Evolutionary conservation across 2,329 filamentous ascomycete species (phyloP).

Genomic region (Aspergillus sp.): DNA sequence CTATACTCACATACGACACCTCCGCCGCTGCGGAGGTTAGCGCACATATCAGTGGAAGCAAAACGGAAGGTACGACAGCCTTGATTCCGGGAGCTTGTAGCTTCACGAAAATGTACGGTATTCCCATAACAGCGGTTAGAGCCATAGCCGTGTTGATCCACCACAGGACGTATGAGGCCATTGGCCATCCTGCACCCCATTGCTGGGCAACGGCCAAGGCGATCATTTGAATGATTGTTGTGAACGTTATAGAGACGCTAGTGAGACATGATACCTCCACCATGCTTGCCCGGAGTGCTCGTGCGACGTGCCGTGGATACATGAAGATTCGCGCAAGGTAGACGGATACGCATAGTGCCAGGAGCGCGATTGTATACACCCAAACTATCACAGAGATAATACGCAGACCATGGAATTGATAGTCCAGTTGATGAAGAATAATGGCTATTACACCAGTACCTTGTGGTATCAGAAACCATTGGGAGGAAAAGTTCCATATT

Average conservation of each 20-base stretch:
- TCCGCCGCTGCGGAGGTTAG: conserved; percentile 44
- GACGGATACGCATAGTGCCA: conserved; percentile 29
- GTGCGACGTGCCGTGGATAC: conserved; percentile 34
- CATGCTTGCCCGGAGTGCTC: conserved; percentile 33
- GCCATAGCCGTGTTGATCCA: conserved; percentile 42
- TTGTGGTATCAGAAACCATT: conserved; percentile 44
- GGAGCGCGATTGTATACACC: conserved; percentile 40
- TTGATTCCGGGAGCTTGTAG: conserved; percentile 40
- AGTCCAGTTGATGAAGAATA: conserved; percentile 41
- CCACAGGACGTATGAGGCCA: conserved; percentile 43
- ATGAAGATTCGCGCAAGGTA: conserved; percentile 37
- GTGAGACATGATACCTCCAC: conserved; percentile 42
- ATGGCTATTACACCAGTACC: conserved; percentile 41
- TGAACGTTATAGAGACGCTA: conserved; percentile 41
- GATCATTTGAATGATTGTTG: conserved; percentile 50
- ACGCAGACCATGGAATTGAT: conserved; percentile 43
- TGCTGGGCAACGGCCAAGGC: conserved; percentile 36
- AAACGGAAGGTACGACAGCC: conserved; percentile 34
- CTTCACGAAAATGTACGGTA: conserved; percentile 40
- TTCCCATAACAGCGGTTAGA: conserved; percentile 32
- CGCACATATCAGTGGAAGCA: conserved; percentile 44
- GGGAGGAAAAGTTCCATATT: conserved; percentile 38
- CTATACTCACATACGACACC: conserved; percentile 38
- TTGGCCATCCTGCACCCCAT: conserved; percentile 26
- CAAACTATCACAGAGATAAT: conserved; percentile 43